Conservation (phyloP, 768 basidiomycete genomes). For the Strobilomyces echinocephalus region DNA sequence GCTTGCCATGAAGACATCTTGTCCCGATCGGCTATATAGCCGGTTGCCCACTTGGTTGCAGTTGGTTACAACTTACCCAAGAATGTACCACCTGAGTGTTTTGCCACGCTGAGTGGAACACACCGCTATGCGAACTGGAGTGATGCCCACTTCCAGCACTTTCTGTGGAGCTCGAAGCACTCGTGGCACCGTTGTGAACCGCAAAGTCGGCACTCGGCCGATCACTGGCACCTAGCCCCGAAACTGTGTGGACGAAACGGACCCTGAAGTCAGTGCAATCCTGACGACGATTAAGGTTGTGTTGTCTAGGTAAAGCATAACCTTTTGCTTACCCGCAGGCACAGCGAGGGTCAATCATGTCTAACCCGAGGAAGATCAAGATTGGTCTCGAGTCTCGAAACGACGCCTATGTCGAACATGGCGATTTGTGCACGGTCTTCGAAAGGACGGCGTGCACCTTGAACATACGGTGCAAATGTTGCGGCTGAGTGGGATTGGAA, state of each 20-base stretch:
- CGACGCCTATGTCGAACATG: neutral
- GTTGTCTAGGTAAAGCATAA: neutral
- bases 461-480: neutral
- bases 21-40: neutral
- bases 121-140: neutral
- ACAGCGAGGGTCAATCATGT: neutral
- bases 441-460: neutral
- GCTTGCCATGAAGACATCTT: neutral
- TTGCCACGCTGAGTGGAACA: neutral
- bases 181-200: neutral
- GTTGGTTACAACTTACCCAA: neutral
- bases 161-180: neutral
- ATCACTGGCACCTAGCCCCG: neutral
- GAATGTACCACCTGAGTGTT: neutral
- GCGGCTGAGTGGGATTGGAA: neutral
- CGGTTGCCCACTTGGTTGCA: neutral
- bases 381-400: too few relatives aligned
- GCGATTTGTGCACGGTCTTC: neutral
- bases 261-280: neutral
- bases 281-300: neutral
- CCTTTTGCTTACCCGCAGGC: neutral
- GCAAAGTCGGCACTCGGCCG: neutral
- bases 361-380: too few relatives aligned
- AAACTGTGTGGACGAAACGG: neutral
- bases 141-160: neutral